Evolutionary conservation across 2,329 filamentous ascomycete genomes (phyloP), one percentile per base, ranked within the genome.

Genomic region (Sporothrix sp.): DNA sequence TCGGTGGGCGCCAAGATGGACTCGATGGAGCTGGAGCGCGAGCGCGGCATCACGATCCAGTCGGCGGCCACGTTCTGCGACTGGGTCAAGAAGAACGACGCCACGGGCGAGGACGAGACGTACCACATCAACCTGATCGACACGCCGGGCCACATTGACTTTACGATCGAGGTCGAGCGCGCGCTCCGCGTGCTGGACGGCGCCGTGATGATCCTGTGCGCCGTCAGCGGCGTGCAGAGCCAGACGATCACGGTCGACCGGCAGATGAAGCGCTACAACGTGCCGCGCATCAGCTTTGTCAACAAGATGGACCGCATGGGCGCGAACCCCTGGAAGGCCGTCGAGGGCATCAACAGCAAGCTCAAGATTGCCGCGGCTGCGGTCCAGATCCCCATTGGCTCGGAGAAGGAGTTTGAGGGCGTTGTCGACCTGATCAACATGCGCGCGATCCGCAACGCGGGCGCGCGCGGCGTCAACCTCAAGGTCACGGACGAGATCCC

Each of bases 231-330:
- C 64, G 93, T 98, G 30, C 93, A 98, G 71, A 91, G 85, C 64
- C 93, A 98, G 71, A 98, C 93, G 18, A 96, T 96, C 61, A 98
- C 93, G 1, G 93, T 98, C 57, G 90, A 98, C 68, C 81, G 93
- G 60, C 93, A 98, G 73, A 98, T 98, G 93, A 87, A 89, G 73
- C 83, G 93, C 59, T 98, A 98, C 75, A 91, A 97, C 64, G 84
- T 98, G 56, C 93, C 93, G 54, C 80, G 93, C 60, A 83, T 98
- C 66, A 95, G 87, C 50, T 98, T 98, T 63, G 82, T 98, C 66
- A 98, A 98, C 75, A 98, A 98, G 77, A 97, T 98, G 91, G 93
- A 98, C 65, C 85, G 93, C 58, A 96, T 96, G 85, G 93, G 93
- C 54, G 87, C 93, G 57, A 97, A 98, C 65, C 93, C 93, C 8